Conservation (phyloP, 148 eudicot species). For the Cornus kousa region DNA sequence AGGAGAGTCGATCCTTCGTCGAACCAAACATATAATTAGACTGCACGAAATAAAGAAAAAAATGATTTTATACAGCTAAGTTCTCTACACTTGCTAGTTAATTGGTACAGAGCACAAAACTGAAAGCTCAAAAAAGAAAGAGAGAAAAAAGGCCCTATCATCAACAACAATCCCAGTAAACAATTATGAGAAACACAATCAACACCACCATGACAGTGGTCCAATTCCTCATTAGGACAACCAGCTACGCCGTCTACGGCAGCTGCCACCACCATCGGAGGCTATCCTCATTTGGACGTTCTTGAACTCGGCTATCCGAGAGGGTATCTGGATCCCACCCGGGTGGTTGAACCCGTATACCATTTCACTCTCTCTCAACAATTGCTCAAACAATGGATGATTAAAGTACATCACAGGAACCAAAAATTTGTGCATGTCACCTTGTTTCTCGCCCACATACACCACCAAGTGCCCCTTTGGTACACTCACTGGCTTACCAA, state of each 20-base stretch:
- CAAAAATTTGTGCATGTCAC: slow-evolving; percentile 44
- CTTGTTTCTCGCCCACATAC: slow-evolving; percentile 64
- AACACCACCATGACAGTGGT: no score
- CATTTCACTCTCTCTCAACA: slow-evolving; percentile 63
- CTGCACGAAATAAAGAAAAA: no score
- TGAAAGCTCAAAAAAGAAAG: no score
- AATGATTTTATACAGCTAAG: no score
- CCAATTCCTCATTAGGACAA: neutral
- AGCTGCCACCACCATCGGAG: neutral
- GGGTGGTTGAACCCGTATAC: slow-evolving; percentile 68
- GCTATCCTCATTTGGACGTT: slow-evolving; percentile 47
- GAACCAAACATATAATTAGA: no score
- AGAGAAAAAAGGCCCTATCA: neutral
- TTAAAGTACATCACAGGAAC: slow-evolving; percentile 80
- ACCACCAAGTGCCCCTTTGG: slow-evolving; percentile 83
- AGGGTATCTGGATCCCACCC: slow-evolving; percentile 81
- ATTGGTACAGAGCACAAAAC: no score
- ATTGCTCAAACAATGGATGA: slow-evolving; percentile 67
- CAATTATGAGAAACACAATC: neutral
- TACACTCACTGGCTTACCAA: slow-evolving; percentile 13
- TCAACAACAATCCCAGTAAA: neutral
- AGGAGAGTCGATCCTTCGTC: no score
- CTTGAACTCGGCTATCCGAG: slow-evolving; percentile 65
- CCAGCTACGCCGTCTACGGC: neutral
- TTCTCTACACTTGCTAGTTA: no score